Evolutionary conservation across 2,329 filamentous ascomycete genomes (phyloP).

Genomic region (Fusarium sp.): DNA sequence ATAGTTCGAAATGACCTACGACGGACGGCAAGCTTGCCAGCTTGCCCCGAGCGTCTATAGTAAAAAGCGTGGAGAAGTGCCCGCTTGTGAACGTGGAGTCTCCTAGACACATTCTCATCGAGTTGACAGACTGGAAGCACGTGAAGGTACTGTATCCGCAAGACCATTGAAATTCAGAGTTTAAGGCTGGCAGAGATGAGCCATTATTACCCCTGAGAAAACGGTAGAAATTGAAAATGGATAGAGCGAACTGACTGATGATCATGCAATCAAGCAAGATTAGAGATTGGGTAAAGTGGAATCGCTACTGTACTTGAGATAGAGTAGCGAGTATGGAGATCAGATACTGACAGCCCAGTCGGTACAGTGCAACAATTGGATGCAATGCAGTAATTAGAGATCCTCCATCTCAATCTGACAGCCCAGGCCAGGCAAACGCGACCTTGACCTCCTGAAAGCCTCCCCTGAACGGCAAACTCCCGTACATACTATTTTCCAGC

Average conservation of each 20-base stretch:
- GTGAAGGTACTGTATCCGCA: background rate
- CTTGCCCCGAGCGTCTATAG: slow-evolving; percentile 27
- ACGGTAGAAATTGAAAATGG: background rate
- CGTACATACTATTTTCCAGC: slow-evolving; percentile 39
- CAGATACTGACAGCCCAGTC: background rate
- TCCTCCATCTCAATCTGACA: slow-evolving; percentile 18
- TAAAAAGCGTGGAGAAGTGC: slow-evolving; percentile 27
- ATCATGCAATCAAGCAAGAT: slow-evolving; percentile 32
- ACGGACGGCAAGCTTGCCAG: slow-evolving; percentile 24
- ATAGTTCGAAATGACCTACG: slow-evolving; percentile 9
- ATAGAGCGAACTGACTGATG: slow-evolving; percentile 30
- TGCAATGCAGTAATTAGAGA: slow-evolving; percentile 5
- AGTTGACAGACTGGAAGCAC: slow-evolving; percentile 6
- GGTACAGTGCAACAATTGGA: background rate
- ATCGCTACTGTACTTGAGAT: slow-evolving; percentile 7
- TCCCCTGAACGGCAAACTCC: slow-evolving; percentile 27
- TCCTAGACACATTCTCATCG: slow-evolving; percentile 21
- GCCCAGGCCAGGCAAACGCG: slow-evolving; percentile 19
- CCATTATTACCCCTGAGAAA: slow-evolving; percentile 23
- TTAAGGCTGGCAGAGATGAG: slow-evolving; percentile 4
- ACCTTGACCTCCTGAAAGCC: slow-evolving; percentile 28
- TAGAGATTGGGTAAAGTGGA: slow-evolving; percentile 8
- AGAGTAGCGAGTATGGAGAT: slow-evolving; percentile 5
- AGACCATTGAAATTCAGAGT: slow-evolving; percentile 14
- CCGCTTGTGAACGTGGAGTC: slow-evolving; percentile 29